A percentile compares a stretch with the other conserved stretches of the same genome.
These are phyloP conservation scores for Paramecium tetraurelia DNA, from an alignment of 73 alveolate species.

Conservation along the genomic window DNA sequence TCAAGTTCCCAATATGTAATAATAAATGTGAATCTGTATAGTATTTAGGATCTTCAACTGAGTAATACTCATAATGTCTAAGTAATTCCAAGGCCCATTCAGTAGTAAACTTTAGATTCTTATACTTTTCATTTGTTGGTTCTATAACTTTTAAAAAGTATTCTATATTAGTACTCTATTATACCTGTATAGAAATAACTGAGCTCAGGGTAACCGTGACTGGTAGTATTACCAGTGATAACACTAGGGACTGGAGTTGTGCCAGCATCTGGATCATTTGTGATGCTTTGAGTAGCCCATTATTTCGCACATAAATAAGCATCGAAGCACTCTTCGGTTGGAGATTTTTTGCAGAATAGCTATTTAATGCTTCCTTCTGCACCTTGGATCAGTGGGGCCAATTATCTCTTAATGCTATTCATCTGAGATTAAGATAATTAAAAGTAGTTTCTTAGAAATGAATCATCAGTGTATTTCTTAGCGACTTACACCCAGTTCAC, in stretches of 20 bases:
- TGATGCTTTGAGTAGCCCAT: slow-evolving; percentile 13
- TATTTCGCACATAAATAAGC: background rate
- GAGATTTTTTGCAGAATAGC: background rate
- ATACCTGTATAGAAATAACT: slow-evolving; percentile 35
- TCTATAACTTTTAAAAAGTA: slow-evolving; percentile 8
- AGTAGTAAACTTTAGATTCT: background rate
- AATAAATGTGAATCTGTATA: background rate
- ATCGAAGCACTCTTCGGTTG: background rate
- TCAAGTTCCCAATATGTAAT: slow-evolving; percentile 3
- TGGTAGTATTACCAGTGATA: slow-evolving; percentile 6
- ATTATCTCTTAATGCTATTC: background rate
- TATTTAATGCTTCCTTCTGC: background rate
- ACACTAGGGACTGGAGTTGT: slow-evolving; percentile 19
- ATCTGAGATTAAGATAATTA: background rate
- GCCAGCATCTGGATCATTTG: slow-evolving; percentile 29
- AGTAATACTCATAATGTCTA: background rate
- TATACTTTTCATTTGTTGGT: background rate
- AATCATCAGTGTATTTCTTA: background rate
- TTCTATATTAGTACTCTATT: background rate
- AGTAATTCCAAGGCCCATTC: background rate
- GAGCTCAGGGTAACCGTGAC: slow-evolving; percentile 12
- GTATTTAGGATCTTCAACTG: slow-evolving; percentile 18
- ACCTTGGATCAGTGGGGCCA: background rate
- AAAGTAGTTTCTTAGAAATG: background rate
- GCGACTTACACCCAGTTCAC: slow-evolving; percentile 30